phyloP scores from a whole-genome alignment of 768 basidiomycete species.

The Lentinula raphanica region DNA sequence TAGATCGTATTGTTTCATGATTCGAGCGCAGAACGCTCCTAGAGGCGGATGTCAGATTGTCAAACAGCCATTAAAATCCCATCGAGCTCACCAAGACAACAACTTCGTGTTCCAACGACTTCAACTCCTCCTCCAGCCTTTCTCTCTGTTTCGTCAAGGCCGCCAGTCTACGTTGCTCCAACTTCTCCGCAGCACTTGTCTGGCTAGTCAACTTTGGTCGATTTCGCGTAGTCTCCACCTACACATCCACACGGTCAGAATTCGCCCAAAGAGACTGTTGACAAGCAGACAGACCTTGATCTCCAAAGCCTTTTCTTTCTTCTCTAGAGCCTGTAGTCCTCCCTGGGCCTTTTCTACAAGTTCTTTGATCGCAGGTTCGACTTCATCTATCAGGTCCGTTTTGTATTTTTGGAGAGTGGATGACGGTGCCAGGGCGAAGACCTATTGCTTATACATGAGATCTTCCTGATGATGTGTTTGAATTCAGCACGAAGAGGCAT shows the following conservation, averaged over 20 bases:
- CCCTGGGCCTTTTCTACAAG: conserved; percentile 68
- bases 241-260: neutral
- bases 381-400: conserved; percentile 67
- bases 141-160: conserved; percentile 62
- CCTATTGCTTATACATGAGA: no score
- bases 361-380: conserved; percentile 76
- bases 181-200: conserved; percentile 50
- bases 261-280: neutral
- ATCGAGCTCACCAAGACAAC: conserved; percentile 41
- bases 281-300: conserved; percentile 45
- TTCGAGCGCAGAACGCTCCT: neutral
- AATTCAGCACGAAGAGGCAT: no score
- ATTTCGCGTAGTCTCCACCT: conserved; percentile 56
- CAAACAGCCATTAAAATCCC: neutral
- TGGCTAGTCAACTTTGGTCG: conserved; percentile 43
- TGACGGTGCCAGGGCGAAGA: conserved; percentile 72
- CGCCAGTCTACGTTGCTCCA: conserved; percentile 62
- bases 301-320: conserved; percentile 57
- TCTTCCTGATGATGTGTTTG: no score
- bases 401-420: conserved; percentile 70
- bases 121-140: conserved; percentile 59
- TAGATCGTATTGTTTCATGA: no score
- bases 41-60: neutral
- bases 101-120: conserved; percentile 57
- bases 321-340: conserved; percentile 55